Base-by-base conservation (phyloP, 2,329 filamentous ascomycete species). In the Ophiostoma sp. region DNA sequence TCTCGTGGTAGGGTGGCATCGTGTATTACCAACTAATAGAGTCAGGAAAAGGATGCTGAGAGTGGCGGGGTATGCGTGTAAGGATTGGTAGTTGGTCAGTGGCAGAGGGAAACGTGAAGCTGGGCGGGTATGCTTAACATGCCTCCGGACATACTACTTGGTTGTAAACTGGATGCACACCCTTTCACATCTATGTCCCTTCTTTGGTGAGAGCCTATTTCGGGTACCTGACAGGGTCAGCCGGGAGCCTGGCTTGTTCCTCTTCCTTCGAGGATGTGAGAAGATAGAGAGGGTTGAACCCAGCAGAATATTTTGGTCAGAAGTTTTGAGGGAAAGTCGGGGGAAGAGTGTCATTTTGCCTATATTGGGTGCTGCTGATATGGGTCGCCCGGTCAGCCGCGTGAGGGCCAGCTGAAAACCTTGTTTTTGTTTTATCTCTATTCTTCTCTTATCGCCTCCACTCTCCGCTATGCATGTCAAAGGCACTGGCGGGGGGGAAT, bases 151-250 rank as follows among this genome's bases (percentile, higher is more conserved):
- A 42, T 25, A 15, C 33, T 7, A 64, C 33, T 39, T 64, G n/a
- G 59, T 3, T 39, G 22, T 22, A 48, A 48, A 28, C 5, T 48
- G 36, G 11, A n/a, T 6, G 11, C 11, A 64, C 61, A 64, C 28
- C 57, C 28, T 36, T 36, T 59, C 15, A 7, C 15, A 9, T 11
- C n/a, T n/a, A 9, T 36, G 28, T 61, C 6, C n/a, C 22, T 61
- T 7, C 57, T 36, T 8, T 61, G 31, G 31, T 0, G 28, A 36
- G 36, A 48, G 36, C 50, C 33, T 45, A 70, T 45, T 70, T 61
- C 55, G 69, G 69, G 69, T 61, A 70, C 69, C 52, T 70, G 69
- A 48, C 52, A 59, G 50, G 19, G 25, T 15, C n/a, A 70, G 12
- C 69, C 50, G 36, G 36, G 52, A 25, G 22, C 31, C 12, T 28